phyloP scores from a whole-genome alignment of 352 stramenopile genomes.

The Phytopythium helicoides region DNA sequence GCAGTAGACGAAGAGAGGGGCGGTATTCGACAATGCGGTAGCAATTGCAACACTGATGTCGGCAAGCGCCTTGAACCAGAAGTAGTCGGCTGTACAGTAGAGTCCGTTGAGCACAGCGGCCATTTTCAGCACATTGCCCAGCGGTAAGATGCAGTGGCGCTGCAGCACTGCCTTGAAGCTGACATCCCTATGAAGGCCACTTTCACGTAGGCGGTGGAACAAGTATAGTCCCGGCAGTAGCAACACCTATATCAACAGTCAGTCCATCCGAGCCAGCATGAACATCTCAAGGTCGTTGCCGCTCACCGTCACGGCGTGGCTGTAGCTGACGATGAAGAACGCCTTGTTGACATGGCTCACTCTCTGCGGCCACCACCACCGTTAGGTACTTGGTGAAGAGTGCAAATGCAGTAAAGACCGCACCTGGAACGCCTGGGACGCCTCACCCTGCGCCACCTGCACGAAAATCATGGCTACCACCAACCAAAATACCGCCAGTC shows the following conservation, averaged over 20 bases:
- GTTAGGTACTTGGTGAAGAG: no score
- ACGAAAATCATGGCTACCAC: neutral
- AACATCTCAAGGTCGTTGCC: no score
- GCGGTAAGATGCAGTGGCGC: conserved; percentile 33
- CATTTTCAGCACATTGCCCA: conserved; percentile 24
- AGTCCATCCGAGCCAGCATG: neutral
- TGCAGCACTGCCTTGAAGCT: conserved; percentile 15
- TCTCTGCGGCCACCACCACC: conserved; percentile 4
- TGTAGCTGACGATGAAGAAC: conserved; percentile 60
- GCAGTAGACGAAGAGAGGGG: conserved; percentile 64
- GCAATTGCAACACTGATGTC: conserved; percentile 43
- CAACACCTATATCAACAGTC: conserved; percentile 18
- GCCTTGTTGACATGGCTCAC: conserved; percentile 33
- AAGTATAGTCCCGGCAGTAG: conserved; percentile 34
- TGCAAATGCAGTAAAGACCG: no score
- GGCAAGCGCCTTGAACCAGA: conserved; percentile 51
- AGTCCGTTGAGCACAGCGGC: conserved; percentile 40
- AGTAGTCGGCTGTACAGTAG: conserved; percentile 55
- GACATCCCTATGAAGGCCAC: neutral
- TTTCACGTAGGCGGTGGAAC: conserved; percentile 28
- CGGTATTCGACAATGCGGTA: conserved; percentile 59
- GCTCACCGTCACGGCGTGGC: conserved; percentile 37
- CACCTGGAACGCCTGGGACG: conserved; percentile 3
- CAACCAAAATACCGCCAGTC: no score
- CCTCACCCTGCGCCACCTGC: neutral